Evolutionary conservation across 768 basidiomycete species (phyloP).

Genomic region (Mycena pura): DNA sequence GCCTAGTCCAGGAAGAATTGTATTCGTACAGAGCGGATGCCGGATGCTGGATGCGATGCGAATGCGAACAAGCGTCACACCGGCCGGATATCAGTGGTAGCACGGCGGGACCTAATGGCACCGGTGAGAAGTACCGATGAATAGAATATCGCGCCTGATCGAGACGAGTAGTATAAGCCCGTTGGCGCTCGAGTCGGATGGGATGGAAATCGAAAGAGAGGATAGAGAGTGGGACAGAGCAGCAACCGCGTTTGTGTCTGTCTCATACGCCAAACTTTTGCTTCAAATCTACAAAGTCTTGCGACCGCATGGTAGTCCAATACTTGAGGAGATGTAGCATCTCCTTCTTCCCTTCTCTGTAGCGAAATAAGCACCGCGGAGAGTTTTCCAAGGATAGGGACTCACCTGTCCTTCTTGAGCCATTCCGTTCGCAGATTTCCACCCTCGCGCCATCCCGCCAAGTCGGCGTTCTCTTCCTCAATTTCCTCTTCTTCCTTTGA

Average conservation of each 20-base stretch:
- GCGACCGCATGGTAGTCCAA: conserved; percentile 56
- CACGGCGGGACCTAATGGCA: conserved; percentile 10
- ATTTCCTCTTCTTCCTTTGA: conserved; percentile 44
- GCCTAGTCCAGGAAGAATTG: conserved; percentile 2
- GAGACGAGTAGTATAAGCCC: conserved; percentile 14
- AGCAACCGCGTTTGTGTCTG: conserved; percentile 7
- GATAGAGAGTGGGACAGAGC: conserved; percentile 7
- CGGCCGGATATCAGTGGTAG: conserved; percentile 24
- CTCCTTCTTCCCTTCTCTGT: conserved; percentile 62
- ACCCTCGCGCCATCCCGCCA: conserved; percentile 59
- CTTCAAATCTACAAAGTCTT: conserved; percentile 63
- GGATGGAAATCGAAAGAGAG: neutral
- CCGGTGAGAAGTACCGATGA: conserved; percentile 1
- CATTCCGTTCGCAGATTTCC: conserved; percentile 62
- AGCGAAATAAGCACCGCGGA: conserved; percentile 16
- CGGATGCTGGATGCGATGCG: no score
- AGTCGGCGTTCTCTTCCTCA: conserved; percentile 39
- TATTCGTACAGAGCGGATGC: conserved; percentile 22
- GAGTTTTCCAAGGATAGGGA: conserved; percentile 12
- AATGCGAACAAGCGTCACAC: conserved; percentile 25
- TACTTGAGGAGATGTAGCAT: conserved; percentile 54
- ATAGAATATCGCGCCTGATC: conserved; percentile 23
- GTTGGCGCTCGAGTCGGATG: conserved; percentile 20
- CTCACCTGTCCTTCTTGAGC: conserved; percentile 62
- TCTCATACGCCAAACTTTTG: conserved; percentile 57